Conservation (phyloP, 805 yeast genomes). For the Sugiyamaella qingdaonensis region DNA sequence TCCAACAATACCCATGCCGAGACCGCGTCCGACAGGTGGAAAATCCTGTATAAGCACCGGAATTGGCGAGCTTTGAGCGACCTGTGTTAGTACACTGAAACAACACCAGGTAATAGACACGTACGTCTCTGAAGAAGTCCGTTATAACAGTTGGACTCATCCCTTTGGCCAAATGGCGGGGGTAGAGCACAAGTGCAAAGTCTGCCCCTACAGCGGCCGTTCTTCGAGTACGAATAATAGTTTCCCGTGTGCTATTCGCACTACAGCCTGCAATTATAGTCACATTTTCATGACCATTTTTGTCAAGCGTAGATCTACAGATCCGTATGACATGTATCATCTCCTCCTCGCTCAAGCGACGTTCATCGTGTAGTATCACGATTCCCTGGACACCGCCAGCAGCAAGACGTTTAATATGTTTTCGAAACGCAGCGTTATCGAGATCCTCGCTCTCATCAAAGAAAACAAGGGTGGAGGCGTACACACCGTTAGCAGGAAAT, state of each 20-base stretch:
- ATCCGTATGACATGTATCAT: slow-evolving; percentile 25
- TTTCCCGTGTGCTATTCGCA: slow-evolving; percentile 39
- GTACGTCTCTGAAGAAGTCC: slow-evolving; percentile 35
- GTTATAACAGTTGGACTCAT: slow-evolving; percentile 41
- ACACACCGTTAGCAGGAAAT: background rate
- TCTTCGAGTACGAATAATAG: slow-evolving; percentile 30
- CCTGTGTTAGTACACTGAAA: slow-evolving; percentile 6
- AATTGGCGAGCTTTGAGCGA: slow-evolving; percentile 39
- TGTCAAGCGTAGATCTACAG: slow-evolving; percentile 29
- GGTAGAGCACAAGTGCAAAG: slow-evolving; percentile 33
- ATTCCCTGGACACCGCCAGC: slow-evolving; percentile 20
- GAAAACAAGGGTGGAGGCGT: background rate
- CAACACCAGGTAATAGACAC: background rate
- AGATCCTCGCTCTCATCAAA: background rate
- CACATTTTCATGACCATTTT: slow-evolving; percentile 34
- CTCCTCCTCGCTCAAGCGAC: slow-evolving; percentile 38
- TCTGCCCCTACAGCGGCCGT: slow-evolving; percentile 21
- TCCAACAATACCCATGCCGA: slow-evolving; percentile 27
- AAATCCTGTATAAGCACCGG: slow-evolving; percentile 42
- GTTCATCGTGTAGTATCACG: too few relatives aligned
- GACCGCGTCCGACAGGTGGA: slow-evolving; percentile 42
- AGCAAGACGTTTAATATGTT: slow-evolving; percentile 21
- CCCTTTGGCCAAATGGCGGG: slow-evolving; percentile 42
- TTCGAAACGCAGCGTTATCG: background rate
- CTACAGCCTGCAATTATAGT: slow-evolving; percentile 45